Conservation (phyloP, 352 stramenopile genomes). For the Pythium periplocum region DNA sequence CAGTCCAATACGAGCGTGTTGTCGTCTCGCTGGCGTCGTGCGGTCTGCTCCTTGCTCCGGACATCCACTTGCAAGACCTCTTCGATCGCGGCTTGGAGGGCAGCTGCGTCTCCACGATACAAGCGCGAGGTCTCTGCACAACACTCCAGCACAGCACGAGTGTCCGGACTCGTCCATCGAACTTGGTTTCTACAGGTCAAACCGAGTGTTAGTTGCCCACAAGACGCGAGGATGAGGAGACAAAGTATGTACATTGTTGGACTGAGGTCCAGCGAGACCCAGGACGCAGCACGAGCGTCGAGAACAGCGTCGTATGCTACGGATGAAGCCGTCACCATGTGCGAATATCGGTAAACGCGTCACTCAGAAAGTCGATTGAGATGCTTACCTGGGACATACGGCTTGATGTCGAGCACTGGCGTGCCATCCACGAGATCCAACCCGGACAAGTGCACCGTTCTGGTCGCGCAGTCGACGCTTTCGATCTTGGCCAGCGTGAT, state of each 20-base stretch:
- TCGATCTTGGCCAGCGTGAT: constrained; percentile 90
- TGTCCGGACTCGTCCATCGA: constrained; percentile 30
- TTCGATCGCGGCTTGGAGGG: constrained; percentile 45
- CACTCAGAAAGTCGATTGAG: too few relatives aligned
- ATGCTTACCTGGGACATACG: constrained; percentile 87
- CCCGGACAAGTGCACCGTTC: constrained; percentile 74
- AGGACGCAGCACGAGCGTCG: constrained; percentile 5
- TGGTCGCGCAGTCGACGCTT: constrained; percentile 45
- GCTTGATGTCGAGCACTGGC: constrained; percentile 98
- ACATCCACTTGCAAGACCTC: constrained; percentile 69
- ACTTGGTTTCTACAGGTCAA: constrained; percentile 19
- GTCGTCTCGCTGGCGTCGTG: constrained; percentile 30
- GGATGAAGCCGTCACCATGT: too few relatives aligned
- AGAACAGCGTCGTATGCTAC: constrained; percentile 17
- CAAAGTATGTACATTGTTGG: constrained; percentile 10
- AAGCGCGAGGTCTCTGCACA: constrained; percentile 38
- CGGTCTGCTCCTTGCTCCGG: constrained; percentile 71
- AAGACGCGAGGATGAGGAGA: too few relatives aligned
- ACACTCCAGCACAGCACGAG: constrained; percentile 21
- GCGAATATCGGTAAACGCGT: too few relatives aligned
- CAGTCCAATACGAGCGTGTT: constrained; percentile 62
- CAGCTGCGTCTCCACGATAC: constrained; percentile 25
- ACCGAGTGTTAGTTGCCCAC: too few relatives aligned
- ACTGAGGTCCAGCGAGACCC: constrained; percentile 19
- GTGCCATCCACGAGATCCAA: constrained; percentile 95